phyloP scores from a whole-genome alignment of 169 alveolate genomes.

The Plasmodium knowlesi region DNA sequence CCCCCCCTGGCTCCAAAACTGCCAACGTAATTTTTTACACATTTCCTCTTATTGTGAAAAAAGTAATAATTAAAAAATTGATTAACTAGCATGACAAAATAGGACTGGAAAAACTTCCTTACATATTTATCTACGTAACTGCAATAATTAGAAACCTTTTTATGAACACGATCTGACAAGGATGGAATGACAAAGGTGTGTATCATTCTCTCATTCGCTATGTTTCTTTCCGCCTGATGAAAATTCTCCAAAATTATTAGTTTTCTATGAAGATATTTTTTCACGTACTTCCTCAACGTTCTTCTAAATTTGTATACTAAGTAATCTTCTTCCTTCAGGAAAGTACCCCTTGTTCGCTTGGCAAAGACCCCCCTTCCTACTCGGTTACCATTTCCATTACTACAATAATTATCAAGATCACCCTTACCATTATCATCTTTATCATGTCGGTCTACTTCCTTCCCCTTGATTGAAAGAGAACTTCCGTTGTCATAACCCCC shows the following conservation, averaged over 20 bases:
- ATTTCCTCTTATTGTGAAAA: neutral
- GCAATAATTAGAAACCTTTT: neutral
- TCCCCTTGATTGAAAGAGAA: neutral
- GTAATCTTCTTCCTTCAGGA: neutral
- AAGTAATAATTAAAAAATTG: conserved; percentile 25
- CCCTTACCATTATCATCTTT: neutral
- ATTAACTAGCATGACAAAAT: conserved; percentile 13
- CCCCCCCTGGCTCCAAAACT: neutral
- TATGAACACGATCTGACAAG: neutral
- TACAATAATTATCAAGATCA: neutral
- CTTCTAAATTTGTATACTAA: neutral
- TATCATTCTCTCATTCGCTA: neutral
- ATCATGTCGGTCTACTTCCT: neutral
- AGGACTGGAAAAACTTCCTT: neutral
- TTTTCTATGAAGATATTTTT: conserved; percentile 1
- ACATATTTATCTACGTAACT: conserved; percentile 11
- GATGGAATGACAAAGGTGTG: neutral
- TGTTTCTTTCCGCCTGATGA: neutral
- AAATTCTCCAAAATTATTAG: neutral
- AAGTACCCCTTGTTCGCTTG: neutral
- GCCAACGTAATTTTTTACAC: neutral
- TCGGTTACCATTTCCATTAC: neutral
- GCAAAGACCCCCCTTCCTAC: neutral
- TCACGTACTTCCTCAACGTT: neutral
- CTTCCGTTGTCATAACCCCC: neutral